These are phyloP conservation scores for Paracamarosporium sp. DNA, from an alignment of 2,329 filamentous ascomycete species.

Conservation along the genomic window DNA sequence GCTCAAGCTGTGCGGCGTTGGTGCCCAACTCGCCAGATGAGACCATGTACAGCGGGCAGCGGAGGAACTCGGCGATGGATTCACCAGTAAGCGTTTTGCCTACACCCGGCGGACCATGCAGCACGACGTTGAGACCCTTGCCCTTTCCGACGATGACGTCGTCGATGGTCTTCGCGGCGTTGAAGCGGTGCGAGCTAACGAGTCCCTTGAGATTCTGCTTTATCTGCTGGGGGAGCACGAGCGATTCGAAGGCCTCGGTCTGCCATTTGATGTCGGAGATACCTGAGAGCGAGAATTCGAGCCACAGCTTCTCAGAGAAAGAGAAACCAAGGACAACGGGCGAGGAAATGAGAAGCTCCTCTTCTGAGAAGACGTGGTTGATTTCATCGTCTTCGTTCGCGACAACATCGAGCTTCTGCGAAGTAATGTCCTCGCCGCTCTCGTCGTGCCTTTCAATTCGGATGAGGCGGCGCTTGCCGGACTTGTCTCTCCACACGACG, in stretches of 20 bases:
- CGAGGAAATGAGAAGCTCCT: conserved; percentile 83
- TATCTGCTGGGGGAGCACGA: conserved; percentile 72
- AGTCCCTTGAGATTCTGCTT: conserved; percentile 76
- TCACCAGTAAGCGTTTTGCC: conserved; percentile 90
- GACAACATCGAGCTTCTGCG: conserved; percentile 64
- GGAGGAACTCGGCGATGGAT: conserved; percentile 81
- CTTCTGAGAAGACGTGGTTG: conserved; percentile 72
- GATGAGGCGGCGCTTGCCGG: conserved; percentile 58
- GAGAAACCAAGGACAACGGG: conserved; percentile 86
- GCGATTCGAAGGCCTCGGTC: conserved; percentile 78
- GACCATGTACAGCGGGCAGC: conserved; percentile 83
- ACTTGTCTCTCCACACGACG: conserved; percentile 55
- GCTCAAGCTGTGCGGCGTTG: conserved; percentile 75
- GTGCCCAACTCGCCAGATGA: conserved; percentile 81
- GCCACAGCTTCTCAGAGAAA: conserved; percentile 88
- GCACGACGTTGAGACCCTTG: conserved; percentile 80
- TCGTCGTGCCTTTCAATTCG: conserved; percentile 63
- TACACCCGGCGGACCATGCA: conserved; percentile 80
- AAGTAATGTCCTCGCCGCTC: conserved; percentile 55
- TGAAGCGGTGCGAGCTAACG: conserved; percentile 83
- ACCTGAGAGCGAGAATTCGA: conserved; percentile 82
- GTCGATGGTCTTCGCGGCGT: conserved; percentile 81
- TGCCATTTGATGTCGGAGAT: conserved; percentile 87
- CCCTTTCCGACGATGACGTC: conserved; percentile 77
- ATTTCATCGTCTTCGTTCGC: conserved; percentile 24